phyloP scores from a whole-genome alignment of 2,329 filamentous ascomycete species.

The Diaporthe sp. region DNA sequence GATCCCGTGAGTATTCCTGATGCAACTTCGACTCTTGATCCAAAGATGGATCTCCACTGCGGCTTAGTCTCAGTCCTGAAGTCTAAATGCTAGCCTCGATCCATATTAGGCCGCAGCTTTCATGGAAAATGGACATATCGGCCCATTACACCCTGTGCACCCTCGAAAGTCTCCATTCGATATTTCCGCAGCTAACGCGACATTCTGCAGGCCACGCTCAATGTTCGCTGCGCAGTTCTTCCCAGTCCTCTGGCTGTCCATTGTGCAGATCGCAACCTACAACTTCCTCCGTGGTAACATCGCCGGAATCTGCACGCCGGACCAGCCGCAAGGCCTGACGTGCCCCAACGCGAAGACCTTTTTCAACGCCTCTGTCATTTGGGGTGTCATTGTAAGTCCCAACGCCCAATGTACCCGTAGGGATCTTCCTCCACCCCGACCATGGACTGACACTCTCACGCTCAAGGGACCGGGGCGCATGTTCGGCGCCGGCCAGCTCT shows the following conservation, averaged over 20 bases:
- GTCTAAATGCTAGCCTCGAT: not conserved
- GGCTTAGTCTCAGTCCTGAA: no score
- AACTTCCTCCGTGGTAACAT: conserved; percentile 59
- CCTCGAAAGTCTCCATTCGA: no score
- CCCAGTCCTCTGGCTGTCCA: conserved; percentile 47
- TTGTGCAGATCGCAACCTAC: conserved; percentile 59
- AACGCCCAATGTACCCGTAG: not conserved
- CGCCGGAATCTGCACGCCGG: conserved; percentile 56
- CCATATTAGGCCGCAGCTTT: not conserved
- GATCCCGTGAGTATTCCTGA: conserved; percentile 43
- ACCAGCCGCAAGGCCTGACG: conserved; percentile 48
- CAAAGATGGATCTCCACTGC: no score
- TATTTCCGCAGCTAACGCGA: not conserved
- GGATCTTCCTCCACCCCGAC: no score
- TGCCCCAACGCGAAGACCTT: conserved; percentile 52
- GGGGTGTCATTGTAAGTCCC: conserved; percentile 51
- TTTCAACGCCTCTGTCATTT: conserved; percentile 56
- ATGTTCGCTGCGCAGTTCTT: conserved; percentile 36
- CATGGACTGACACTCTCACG: not conserved
- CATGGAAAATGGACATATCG: not conserved
- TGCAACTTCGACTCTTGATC: no score
- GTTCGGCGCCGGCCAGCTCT: conserved; percentile 50
- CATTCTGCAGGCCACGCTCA: not conserved
- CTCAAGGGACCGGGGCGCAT: conserved; percentile 48
- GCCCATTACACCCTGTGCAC: not conserved